Evolutionary conservation across 2,329 filamentous ascomycete genomes (phyloP).

Genomic region (Colletotrichum musae): DNA sequence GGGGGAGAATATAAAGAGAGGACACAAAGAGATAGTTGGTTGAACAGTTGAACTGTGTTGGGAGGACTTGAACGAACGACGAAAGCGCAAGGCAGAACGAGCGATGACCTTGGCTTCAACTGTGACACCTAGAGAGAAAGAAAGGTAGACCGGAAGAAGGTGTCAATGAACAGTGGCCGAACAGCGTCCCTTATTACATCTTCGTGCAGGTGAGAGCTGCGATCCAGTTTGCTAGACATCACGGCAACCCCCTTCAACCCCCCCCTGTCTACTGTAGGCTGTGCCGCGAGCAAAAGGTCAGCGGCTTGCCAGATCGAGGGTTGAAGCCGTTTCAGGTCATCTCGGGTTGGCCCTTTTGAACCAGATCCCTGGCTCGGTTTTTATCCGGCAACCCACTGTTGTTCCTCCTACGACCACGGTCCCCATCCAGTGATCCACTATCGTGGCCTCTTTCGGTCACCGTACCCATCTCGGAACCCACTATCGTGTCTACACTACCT

Average conservation of each 20-base stretch:
- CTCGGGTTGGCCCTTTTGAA: constrained; percentile 23
- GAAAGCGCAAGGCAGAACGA: constrained; percentile 36
- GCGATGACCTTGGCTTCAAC: constrained; percentile 32
- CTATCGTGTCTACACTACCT: not conserved
- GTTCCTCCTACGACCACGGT: constrained; percentile 10
- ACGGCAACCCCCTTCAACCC: constrained; percentile 7
- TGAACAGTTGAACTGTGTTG: constrained; percentile 5
- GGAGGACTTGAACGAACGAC: constrained; percentile 23
- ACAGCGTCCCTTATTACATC: constrained; percentile 11
- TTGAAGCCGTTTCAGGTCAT: constrained; percentile 16
- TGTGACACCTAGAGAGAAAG: constrained; percentile 9
- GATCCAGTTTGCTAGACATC: not conserved
- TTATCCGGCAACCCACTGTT: constrained; percentile 20
- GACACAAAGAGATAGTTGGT: constrained; percentile 4
- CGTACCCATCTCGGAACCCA: not conserved
- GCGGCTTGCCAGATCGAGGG: constrained; percentile 28
- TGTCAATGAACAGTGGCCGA: not conserved
- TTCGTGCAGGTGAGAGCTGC: not conserved
- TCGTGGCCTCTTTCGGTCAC: not conserved
- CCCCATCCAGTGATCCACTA: no score
- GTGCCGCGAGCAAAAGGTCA: constrained; percentile 19
- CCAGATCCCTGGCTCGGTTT: constrained; percentile 6
- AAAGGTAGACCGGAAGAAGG: not conserved
- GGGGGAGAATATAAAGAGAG: not conserved
- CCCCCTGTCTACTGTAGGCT: constrained; percentile 5